Conservation (phyloP, 768 basidiomycete genomes). For the Cyclocybe aegerita region DNA sequence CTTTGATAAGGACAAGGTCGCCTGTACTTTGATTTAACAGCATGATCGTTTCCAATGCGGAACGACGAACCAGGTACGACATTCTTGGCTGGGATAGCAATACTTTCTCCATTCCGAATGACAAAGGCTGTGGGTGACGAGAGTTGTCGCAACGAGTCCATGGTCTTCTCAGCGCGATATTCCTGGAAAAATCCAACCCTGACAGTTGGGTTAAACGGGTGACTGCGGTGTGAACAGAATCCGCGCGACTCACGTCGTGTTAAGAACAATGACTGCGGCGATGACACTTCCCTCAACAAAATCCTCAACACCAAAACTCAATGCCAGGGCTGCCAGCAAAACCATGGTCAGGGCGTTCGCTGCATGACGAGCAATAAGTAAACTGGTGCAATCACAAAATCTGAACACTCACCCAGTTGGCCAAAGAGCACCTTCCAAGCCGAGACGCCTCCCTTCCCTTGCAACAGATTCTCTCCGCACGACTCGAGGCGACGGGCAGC, state of each 20-base stretch:
- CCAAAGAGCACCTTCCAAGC: conserved; percentile 31
- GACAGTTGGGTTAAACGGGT: not conserved
- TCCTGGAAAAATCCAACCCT: conserved; percentile 48
- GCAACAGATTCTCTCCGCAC: conserved; percentile 33
- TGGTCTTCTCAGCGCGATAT: conserved; percentile 48
- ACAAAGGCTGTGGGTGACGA: conserved; percentile 47
- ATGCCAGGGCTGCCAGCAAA: conserved; percentile 39
- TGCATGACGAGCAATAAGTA: conserved; percentile 3
- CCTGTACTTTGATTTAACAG: conserved; percentile 18
- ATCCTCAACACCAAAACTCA: conserved; percentile 55
- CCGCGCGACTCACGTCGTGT: conserved; percentile 30
- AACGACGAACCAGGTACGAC: conserved; percentile 35
- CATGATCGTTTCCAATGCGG: not conserved
- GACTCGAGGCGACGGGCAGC: conserved; percentile 28
- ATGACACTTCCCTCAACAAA: conserved; percentile 54
- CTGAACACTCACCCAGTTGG: conserved; percentile 27
- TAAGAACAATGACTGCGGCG: conserved; percentile 42
- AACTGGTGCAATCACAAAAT: not conserved
- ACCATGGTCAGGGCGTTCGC: conserved; percentile 43
- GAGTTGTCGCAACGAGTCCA: conserved; percentile 48
- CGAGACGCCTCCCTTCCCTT: conserved; percentile 33
- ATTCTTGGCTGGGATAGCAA: conserved; percentile 39
- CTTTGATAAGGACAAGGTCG: conserved; percentile 37
- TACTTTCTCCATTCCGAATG: conserved; percentile 38
- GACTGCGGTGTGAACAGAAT: not conserved